Evolutionary conservation across 306 rosid genomes (phyloP).

Genomic region (Vachellia pachyceras): DNA sequence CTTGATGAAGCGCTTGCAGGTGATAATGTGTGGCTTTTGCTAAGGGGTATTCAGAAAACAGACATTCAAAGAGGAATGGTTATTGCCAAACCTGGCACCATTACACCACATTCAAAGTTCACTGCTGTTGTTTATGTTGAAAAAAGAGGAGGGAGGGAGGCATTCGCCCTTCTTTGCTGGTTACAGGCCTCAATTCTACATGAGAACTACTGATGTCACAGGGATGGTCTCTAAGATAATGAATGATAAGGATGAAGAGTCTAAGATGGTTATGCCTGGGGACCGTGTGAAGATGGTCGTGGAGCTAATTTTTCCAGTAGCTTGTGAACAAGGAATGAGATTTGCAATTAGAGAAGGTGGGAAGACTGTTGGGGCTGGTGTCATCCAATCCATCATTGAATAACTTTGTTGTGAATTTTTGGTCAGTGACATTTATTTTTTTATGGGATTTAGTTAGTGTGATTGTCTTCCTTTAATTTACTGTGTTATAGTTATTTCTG

Average conservation of each 20-base stretch:
- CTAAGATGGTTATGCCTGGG: constrained; percentile 51
- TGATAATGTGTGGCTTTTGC: constrained; percentile 46
- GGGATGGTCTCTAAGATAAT: constrained; percentile 30
- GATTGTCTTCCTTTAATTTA: neutral
- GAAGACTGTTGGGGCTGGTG: constrained; percentile 48
- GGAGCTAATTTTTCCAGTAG: constrained; percentile 41
- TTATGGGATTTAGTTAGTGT: neutral
- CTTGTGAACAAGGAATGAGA: constrained; percentile 50
- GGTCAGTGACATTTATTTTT: constrained; percentile 11
- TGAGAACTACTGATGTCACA: constrained; percentile 45
- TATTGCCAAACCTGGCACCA: constrained; percentile 32
- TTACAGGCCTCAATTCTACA: constrained; percentile 45
- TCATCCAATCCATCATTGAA: constrained; percentile 39
- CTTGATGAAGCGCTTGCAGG: constrained; percentile 47
- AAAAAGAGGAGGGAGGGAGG: constrained; percentile 45
- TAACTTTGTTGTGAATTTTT: constrained; percentile 7
- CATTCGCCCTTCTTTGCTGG: constrained; percentile 44
- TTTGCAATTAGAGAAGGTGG: constrained; percentile 49
- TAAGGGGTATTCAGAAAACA: constrained; percentile 42
- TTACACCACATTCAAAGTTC: constrained; percentile 37
- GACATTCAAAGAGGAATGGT: constrained; percentile 50
- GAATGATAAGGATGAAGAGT: constrained; percentile 41
- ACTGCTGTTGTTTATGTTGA: constrained; percentile 42
- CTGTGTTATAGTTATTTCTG: neutral
- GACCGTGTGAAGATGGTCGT: constrained; percentile 46